Evolutionary conservation across 805 yeast species (phyloP).

Genomic region (Yamadazyma ubonensis): DNA sequence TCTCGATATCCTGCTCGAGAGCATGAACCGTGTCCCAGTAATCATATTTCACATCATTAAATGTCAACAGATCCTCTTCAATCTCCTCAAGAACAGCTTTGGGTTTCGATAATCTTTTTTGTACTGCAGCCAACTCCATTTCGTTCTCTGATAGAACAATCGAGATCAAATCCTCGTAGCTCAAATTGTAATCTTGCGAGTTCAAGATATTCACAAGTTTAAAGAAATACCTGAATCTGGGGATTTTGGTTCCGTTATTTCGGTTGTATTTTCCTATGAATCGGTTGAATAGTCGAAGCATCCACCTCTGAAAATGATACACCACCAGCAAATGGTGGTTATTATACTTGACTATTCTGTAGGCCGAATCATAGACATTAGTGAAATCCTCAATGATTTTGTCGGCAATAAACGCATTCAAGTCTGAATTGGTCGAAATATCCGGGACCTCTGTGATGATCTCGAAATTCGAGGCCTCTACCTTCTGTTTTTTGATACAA

Average conservation of each 20-base stretch:
- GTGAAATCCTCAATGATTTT: slow-evolving; percentile 14
- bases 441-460: slow-evolving; percentile 8
- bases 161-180: slow-evolving; percentile 21
- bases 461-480: slow-evolving; percentile 1
- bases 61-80: slow-evolving; percentile 14
- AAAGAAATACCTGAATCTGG: slow-evolving; percentile 21
- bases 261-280: slow-evolving; percentile 31
- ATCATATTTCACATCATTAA: slow-evolving; percentile 27
- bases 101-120: slow-evolving; percentile 6
- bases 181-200: slow-evolving; percentile 20
- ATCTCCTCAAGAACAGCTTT: slow-evolving; percentile 5
- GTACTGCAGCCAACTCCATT: slow-evolving; percentile 19
- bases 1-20: slow-evolving; percentile 26
- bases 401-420: slow-evolving; percentile 16
- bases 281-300: slow-evolving; percentile 32
- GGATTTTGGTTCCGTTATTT: slow-evolving; percentile 15
- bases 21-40: slow-evolving; percentile 35
- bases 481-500: background rate
- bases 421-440: background rate
- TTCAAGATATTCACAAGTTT: slow-evolving; percentile 24
- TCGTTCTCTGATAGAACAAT: slow-evolving; percentile 29
- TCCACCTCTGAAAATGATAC: slow-evolving; percentile 35
- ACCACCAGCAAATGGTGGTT: slow-evolving; percentile 25
- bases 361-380: slow-evolving; percentile 6
- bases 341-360: slow-evolving; percentile 26